Base-by-base conservation (phyloP, 768 basidiomycete species). In the Auriscalpium orientale region DNA sequence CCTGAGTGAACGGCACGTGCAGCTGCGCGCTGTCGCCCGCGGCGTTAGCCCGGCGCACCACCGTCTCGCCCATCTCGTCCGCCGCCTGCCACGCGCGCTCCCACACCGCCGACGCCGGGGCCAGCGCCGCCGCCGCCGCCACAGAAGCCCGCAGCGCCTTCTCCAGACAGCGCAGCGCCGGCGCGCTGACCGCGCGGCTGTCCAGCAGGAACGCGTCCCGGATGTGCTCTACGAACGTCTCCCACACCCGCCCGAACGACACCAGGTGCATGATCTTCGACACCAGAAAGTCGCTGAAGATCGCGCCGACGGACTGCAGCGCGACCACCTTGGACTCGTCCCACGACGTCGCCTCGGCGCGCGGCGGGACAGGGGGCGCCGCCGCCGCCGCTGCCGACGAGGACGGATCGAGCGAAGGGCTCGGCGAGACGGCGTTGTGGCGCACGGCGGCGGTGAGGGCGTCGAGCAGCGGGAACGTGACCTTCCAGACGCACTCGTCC, bases 401-500 rank as follows among this genome's bases (percentile, higher is more conserved):
- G 18, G 55, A 50, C 8, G 58, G 46, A 2, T 58, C 54, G 46
- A 53, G 46, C 40, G 50, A 37, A 56, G 46, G 45, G 13, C 34
- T 21, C 10, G 53, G 49, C 12, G 67, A 61, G 12, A 62, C 35
- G 34, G 65, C 51, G 21, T 53, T 55, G 16, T 71, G 73, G 40
- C 80, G 79, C 33, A 83, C 82, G 56, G 83, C 79, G 21, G 69
- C 64, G 0, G 82, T 85, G 56, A 87, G 76, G 20, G 84, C 75
- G 49, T 91, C 87, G 56, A 97, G 71, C 4, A 98, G 74, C 8
- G 93, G 93, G 70, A 95, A 91, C 12, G 90, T 83, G 55, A 98
- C 80, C 66, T 86, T 85, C 87, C 91, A 93, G n/a, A 95, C 76
- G 57, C 92, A 92, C 53, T 90, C 83, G 44, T 88, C 83, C 95